Percentiles rank a stretch among this genome's conserved stretches.
phyloP scores from a whole-genome alignment of 768 basidiomycete genomes.

The Boletus pseudo-olivaceus region DNA sequence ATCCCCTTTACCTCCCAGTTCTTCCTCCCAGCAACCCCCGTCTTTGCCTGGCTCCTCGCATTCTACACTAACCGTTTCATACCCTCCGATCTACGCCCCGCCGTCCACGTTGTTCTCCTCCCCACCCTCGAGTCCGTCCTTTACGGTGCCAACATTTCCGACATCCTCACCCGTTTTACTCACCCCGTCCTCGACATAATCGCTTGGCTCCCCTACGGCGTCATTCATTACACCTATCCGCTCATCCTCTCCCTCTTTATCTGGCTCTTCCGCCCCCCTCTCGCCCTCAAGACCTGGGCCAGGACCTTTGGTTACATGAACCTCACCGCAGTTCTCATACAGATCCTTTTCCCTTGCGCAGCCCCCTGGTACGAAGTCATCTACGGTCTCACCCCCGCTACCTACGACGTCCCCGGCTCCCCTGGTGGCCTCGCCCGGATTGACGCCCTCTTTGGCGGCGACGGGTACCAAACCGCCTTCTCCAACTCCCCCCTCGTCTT shows the following conservation, averaged over 20 bases:
- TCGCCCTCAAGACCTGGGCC: slow-evolving; percentile 80
- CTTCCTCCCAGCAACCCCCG: slow-evolving; percentile 82
- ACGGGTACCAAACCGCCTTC: slow-evolving; percentile 77
- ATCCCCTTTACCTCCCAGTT: slow-evolving; percentile 89
- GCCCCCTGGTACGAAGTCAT: slow-evolving; percentile 98
- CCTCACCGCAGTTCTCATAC: slow-evolving; percentile 79
- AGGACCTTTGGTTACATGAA: slow-evolving; percentile 92
- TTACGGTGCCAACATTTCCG: slow-evolving; percentile 97
- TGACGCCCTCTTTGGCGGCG: slow-evolving; percentile 76
- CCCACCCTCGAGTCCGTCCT: slow-evolving; percentile 93
- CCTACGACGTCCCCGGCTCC: slow-evolving; percentile 89
- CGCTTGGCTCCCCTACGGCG: slow-evolving; percentile 97
- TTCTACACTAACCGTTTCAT: slow-evolving; percentile 89
- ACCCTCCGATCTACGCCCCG: slow-evolving; percentile 68
- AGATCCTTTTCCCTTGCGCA: slow-evolving; percentile 87
- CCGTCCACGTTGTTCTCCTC: slow-evolving; percentile 86
- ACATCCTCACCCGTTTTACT: slow-evolving; percentile 92
- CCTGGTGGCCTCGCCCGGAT: slow-evolving; percentile 92
- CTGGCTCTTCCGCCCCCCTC: slow-evolving; percentile 86
- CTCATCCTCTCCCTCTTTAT: slow-evolving; percentile 81
- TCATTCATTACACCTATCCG: slow-evolving; percentile 84
- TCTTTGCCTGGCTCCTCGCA: slow-evolving; percentile 81
- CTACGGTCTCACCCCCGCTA: slow-evolving; percentile 92
- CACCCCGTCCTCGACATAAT: slow-evolving; percentile 89
- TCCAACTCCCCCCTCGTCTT: slow-evolving; percentile 90